Evolutionary conservation across 2,329 filamentous ascomycete genomes (phyloP).

Genomic region (Lecanicillium sp.): DNA sequence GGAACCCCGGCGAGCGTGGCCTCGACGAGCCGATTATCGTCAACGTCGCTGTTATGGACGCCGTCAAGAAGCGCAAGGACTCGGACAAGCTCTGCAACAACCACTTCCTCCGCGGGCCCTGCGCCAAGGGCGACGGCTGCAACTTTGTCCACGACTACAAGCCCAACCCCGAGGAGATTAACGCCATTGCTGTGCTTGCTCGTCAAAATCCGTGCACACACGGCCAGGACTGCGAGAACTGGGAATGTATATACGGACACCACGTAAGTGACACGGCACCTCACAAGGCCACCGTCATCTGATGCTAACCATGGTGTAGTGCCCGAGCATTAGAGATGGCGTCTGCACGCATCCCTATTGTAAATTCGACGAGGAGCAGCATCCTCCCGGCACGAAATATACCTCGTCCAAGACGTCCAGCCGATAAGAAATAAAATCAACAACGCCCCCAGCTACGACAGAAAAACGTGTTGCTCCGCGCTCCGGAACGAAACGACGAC

Average conservation of each 20-base stretch:
- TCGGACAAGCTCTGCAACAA: slow-evolving; percentile 56
- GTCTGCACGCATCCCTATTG: slow-evolving; percentile 49
- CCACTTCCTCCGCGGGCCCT: slow-evolving; percentile 53
- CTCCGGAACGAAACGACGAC: too few relatives aligned
- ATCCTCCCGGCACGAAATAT: slow-evolving; percentile 51
- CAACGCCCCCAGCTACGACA: neutral
- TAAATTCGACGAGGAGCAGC: slow-evolving; percentile 46
- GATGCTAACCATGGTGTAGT: slow-evolving; percentile 34
- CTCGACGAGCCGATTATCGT: slow-evolving; percentile 47
- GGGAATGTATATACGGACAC: slow-evolving; percentile 58
- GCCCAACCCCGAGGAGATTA: slow-evolving; percentile 47
- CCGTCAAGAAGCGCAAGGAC: slow-evolving; percentile 50
- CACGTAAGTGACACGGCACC: slow-evolving; percentile 50
- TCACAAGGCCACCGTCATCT: neutral
- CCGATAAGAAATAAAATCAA: slow-evolving; percentile 1
- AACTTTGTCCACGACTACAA: slow-evolving; percentile 52
- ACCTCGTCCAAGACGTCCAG: slow-evolving; percentile 2
- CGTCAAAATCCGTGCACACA: slow-evolving; percentile 52
- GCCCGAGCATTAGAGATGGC: slow-evolving; percentile 46
- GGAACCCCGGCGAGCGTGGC: slow-evolving; percentile 50
- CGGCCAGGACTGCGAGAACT: slow-evolving; percentile 51
- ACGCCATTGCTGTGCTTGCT: slow-evolving; percentile 50
- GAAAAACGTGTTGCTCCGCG: too few relatives aligned
- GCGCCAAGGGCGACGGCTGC: slow-evolving; percentile 48
- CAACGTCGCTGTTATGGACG: slow-evolving; percentile 41